Conservation (phyloP, 495 filamentous ascomycete species). For the Hamigera avellanea region DNA sequence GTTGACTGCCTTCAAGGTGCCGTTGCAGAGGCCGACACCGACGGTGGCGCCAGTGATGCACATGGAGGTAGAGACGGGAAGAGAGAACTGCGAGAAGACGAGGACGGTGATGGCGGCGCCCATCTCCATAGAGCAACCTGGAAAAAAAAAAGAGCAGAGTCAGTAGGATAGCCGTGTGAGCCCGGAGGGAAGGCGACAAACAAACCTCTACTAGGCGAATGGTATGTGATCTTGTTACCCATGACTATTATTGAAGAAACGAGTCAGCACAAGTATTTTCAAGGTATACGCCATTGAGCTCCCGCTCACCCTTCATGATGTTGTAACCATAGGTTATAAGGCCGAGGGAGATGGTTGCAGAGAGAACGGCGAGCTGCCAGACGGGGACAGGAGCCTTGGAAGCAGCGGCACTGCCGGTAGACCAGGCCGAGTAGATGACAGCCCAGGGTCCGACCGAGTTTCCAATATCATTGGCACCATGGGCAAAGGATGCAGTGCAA, state of each 20-base stretch:
- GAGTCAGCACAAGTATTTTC: constrained; percentile 15
- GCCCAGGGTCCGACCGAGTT: constrained; percentile 68
- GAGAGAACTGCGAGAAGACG: constrained; percentile 46
- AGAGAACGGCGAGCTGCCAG: constrained; percentile 49
- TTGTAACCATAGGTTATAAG: constrained; percentile 56
- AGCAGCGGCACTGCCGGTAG: constrained; percentile 31
- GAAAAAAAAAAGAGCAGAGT: too few species aligned
- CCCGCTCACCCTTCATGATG: constrained; percentile 47
- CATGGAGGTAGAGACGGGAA: constrained; percentile 50
- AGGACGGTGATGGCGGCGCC: constrained; percentile 56
- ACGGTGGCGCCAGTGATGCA: constrained; percentile 48
- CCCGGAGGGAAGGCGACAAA: background rate
- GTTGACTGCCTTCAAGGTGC: constrained; percentile 47
- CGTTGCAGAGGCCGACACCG: constrained; percentile 47
- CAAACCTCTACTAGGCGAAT: constrained; percentile 42
- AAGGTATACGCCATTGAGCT: background rate
- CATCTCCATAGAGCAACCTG: constrained; percentile 52
- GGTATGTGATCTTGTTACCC: constrained; percentile 59
- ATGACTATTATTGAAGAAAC: constrained; percentile 32
- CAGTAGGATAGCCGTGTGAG: too few species aligned
- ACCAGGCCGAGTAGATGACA: constrained; percentile 58
- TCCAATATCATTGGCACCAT: constrained; percentile 71
- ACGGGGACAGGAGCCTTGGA: constrained; percentile 42
- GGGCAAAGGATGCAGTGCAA: constrained; percentile 63
- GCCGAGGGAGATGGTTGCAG: constrained; percentile 42